Evolutionary conservation across 768 basidiomycete species (phyloP), one percentile per base, ranked within the genome.

Genomic region (Trametes coccinea): DNA sequence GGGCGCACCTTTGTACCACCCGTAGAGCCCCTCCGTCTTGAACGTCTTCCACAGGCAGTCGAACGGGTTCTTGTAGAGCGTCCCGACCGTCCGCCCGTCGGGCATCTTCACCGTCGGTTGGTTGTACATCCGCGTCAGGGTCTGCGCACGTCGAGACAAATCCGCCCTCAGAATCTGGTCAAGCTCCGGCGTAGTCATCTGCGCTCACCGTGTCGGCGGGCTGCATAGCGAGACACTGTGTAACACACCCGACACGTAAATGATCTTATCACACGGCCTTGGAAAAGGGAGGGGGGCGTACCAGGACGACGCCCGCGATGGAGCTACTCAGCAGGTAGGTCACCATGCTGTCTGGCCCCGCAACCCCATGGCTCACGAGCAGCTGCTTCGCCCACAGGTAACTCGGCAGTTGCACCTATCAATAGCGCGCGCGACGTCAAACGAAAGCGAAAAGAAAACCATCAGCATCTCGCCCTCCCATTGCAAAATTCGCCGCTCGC

Each of bases 11-110:
- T 97, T 97, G 78, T 98, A 98, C 90, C 89, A 92, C 16, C 93
- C 96, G 30, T 83, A 78, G 13, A 93, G 73, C 43, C 95, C 95
- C 76, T 98, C 95, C 0, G 88, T 78, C 71, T 87, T 86, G 67
- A 91, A 83, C 0, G 95, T 98, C 79, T 96, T 97, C 92, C 90
- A 95, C 53, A 98, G 78, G 76, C 95, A 97, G 69, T 97, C 94
- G 67, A 97, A 86, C 2, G 95, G 94, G 70, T 90, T 94, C 73
- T 82, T 89, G 76, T 98, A 96, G 27, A 95, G 74, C 1, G 84
- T 78, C 16, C 93, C 95, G 61, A 84, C 82, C 17, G 82, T 70
- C 67, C 78, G 86, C 39, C 93, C 93, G 66, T 88, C 80, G 3
- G 88, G 85, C 41, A 85, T 79, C 47, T 77, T 75, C 65, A 79